These are phyloP conservation scores for Salmacisia buchloeana DNA, from an alignment of 1,284 basidiomycete species.

Conservation along the genomic window DNA sequence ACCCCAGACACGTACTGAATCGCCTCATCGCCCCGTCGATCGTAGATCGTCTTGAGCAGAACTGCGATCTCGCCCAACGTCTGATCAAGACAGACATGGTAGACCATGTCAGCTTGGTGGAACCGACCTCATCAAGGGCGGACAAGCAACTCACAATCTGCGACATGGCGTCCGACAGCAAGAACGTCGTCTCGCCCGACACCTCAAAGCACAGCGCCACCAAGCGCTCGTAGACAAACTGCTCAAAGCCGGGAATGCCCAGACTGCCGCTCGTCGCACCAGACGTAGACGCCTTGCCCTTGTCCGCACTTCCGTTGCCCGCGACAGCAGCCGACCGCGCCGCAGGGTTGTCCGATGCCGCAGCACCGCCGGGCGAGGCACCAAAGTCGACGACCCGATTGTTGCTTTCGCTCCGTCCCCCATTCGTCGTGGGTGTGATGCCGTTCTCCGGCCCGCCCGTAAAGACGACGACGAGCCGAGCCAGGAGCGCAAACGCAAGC, in stretches of 20 bases:
- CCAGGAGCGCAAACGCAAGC: background rate
- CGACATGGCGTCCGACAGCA: slow-evolving; percentile 75
- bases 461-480: slow-evolving; percentile 14
- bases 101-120: background rate
- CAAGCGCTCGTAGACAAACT: slow-evolving; percentile 82
- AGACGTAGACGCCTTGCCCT: slow-evolving; percentile 24
- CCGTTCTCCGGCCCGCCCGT: slow-evolving; percentile 61
- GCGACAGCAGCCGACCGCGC: slow-evolving; percentile 51
- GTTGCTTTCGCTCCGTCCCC: no score
- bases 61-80: slow-evolving; percentile 73
- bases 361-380: no score
- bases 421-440: slow-evolving; percentile 68
- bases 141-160: slow-evolving; percentile 17
- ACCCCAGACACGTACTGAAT: slow-evolving; percentile 72
- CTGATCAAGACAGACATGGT: slow-evolving; percentile 53
- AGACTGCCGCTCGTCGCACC: background rate
- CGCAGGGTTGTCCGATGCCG: slow-evolving; percentile 31
- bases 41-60: slow-evolving; percentile 72
- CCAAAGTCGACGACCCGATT: slow-evolving; percentile 58
- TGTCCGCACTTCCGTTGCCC: slow-evolving; percentile 34
- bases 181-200: slow-evolving; percentile 72
- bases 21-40: slow-evolving; percentile 75
- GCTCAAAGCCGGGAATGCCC: slow-evolving; percentile 78
- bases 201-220: slow-evolving; percentile 78
- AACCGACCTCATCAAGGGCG: slow-evolving; percentile 24